phyloP scores from a whole-genome alignment of 495 filamentous ascomycete species.

The Achaetomiella virescens region DNA sequence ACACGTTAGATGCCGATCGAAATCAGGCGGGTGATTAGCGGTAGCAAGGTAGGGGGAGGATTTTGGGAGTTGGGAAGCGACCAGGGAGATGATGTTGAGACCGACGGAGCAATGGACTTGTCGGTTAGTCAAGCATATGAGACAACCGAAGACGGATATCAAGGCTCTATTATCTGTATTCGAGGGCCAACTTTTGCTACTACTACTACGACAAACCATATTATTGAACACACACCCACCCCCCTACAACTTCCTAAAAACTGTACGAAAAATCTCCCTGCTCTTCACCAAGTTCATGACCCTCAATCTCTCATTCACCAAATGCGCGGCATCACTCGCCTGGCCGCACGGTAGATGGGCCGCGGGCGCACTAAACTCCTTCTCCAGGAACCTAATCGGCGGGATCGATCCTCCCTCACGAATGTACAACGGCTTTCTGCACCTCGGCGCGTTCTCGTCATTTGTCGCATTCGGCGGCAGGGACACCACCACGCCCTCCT shows the following conservation, averaged over 20 bases:
- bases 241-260: constrained; percentile 54
- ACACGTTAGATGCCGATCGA: no score
- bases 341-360: constrained; percentile 94
- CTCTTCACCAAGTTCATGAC: constrained; percentile 86
- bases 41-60: no score
- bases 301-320: constrained; percentile 88
- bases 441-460: constrained; percentile 24
- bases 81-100: no score
- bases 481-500: not conserved
- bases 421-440: constrained; percentile 71
- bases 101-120: not conserved
- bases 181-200: not conserved
- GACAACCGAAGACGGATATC: no score
- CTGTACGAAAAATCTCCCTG: constrained; percentile 79
- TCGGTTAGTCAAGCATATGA: no score
- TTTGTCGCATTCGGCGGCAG: constrained; percentile 13
- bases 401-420: constrained; percentile 94
- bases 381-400: constrained; percentile 86
- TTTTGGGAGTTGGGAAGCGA: no score
- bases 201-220: not conserved
- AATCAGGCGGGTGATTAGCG: no score
- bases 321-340: constrained; percentile 87
- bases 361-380: constrained; percentile 86
- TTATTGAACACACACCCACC: not conserved
- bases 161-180: no score